These are phyloP conservation scores for Neopestalotiopsis sp. DNA, from an alignment of 2,329 filamentous ascomycete species.

Conservation along the genomic window DNA sequence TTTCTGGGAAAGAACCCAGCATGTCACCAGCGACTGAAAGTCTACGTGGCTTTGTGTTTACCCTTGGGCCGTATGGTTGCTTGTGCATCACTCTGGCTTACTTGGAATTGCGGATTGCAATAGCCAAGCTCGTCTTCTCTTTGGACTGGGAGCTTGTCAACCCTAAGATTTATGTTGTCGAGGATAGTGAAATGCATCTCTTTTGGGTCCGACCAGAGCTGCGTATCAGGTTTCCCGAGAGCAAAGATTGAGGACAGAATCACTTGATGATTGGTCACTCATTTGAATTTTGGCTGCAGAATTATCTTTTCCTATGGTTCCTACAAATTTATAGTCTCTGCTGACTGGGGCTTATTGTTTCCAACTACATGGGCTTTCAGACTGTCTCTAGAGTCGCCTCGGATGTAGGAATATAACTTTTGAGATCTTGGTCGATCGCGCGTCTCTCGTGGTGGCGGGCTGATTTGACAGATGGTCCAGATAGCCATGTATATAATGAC, in stretches of 20 bases:
- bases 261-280: too few relatives aligned
- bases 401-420: too few relatives aligned
- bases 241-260: neutral
- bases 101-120: neutral
- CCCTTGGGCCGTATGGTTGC: neutral
- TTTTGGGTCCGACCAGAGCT: neutral
- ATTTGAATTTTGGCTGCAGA: too few relatives aligned
- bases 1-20: conserved; percentile 2
- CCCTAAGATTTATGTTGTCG: neutral
- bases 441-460: too few relatives aligned
- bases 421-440: too few relatives aligned
- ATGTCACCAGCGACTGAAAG: neutral
- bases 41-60: neutral
- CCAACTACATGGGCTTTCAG: too few relatives aligned
- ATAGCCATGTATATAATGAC: too few relatives aligned
- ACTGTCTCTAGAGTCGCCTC: too few relatives aligned
- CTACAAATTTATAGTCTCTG: too few relatives aligned
- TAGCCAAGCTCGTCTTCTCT: neutral
- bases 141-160: neutral
- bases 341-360: too few relatives aligned
- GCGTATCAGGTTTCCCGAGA: neutral
- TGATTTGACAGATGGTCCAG: too few relatives aligned
- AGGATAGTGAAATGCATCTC: neutral
- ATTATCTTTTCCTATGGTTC: too few relatives aligned
- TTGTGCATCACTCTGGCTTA: conserved; percentile 4